A percentile compares a stretch with the other conserved stretches of the same genome.
Conservation (phyloP, 306 rosid species). For the Rosa persica region DNA sequence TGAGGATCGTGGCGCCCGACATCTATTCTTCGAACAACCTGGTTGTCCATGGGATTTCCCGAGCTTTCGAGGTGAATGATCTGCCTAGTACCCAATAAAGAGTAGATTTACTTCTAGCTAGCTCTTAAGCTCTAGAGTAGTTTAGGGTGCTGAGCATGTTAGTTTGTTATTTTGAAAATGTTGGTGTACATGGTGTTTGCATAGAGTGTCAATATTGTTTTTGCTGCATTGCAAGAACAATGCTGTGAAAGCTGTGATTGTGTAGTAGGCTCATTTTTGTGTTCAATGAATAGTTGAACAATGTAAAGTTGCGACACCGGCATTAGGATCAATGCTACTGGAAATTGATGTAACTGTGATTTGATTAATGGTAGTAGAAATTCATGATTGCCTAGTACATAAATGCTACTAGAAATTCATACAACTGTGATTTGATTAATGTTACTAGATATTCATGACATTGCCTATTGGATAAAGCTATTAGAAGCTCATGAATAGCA, state of each 20-base stretch:
- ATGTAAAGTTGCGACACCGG: neutral
- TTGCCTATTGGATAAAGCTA: neutral
- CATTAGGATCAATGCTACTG: neutral
- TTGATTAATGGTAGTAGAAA: neutral
- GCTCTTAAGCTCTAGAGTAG: neutral
- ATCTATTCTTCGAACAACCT: constrained; percentile 46
- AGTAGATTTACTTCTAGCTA: neutral
- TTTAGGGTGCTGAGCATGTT: no score
- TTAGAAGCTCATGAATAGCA: neutral
- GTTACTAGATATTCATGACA: neutral
- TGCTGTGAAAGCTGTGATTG: neutral
- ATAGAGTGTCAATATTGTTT: neutral
- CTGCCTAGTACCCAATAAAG: neutral
- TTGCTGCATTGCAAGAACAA: constrained; percentile 1
- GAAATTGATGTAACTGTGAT: neutral
- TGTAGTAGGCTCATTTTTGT: neutral
- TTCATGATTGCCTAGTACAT: neutral
- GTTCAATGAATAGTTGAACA: neutral
- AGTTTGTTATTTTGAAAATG: neutral
- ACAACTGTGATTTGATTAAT: neutral
- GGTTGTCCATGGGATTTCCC: constrained; percentile 71
- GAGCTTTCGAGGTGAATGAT: constrained; percentile 43
- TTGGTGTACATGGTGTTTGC: constrained; percentile 2
- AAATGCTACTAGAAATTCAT: neutral
- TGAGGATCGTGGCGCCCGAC: constrained; percentile 59